Conservation (phyloP, 371 early-diverging fungal genomes). For the Circinella minor region DNA sequence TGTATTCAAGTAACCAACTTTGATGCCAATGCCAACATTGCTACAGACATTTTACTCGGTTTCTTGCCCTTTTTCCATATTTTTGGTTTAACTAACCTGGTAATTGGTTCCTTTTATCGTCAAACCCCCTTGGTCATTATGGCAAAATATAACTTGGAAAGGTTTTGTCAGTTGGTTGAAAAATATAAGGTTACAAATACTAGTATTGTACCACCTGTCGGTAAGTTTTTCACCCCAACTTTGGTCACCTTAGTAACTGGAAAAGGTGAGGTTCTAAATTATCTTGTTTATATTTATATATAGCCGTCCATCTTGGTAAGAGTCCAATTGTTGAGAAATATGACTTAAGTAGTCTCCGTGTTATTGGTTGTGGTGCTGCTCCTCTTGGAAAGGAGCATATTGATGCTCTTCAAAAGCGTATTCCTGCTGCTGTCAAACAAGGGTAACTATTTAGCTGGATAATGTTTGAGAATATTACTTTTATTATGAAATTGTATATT, state of each 20-base stretch:
- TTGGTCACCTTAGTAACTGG: background rate
- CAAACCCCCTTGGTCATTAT: slow-evolving; percentile 57
- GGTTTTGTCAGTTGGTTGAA: slow-evolving; percentile 61
- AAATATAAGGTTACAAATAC: slow-evolving; percentile 67
- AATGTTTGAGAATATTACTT: too few relatives aligned
- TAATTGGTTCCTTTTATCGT: slow-evolving; percentile 38
- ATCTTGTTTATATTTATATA: background rate
- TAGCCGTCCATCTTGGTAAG: slow-evolving; percentile 63
- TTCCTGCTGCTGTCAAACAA: slow-evolving; percentile 67
- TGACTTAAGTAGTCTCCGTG: slow-evolving; percentile 66
- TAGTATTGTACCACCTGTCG: slow-evolving; percentile 83
- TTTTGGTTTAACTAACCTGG: slow-evolving; percentile 64
- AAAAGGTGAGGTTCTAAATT: background rate
- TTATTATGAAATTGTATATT: slow-evolving; percentile 30
- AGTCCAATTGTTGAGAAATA: slow-evolving; percentile 70
- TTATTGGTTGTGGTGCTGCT: slow-evolving; percentile 80
- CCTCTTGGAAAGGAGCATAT: slow-evolving; percentile 73
- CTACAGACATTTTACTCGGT: slow-evolving; percentile 59
- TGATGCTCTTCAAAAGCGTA: slow-evolving; percentile 47
- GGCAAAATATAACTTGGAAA: slow-evolving; percentile 66
- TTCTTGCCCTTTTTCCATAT: slow-evolving; percentile 86
- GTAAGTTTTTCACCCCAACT: slow-evolving; percentile 19
- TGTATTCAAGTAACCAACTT: slow-evolving; percentile 22
- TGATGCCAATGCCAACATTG: slow-evolving; percentile 21
- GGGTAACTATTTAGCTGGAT: slow-evolving; percentile 36